Percentiles rank a stretch among this genome's conserved stretches.
Conservation (phyloP, 352 stramenopile species). For the Thalassiosira hispida region DNA sequence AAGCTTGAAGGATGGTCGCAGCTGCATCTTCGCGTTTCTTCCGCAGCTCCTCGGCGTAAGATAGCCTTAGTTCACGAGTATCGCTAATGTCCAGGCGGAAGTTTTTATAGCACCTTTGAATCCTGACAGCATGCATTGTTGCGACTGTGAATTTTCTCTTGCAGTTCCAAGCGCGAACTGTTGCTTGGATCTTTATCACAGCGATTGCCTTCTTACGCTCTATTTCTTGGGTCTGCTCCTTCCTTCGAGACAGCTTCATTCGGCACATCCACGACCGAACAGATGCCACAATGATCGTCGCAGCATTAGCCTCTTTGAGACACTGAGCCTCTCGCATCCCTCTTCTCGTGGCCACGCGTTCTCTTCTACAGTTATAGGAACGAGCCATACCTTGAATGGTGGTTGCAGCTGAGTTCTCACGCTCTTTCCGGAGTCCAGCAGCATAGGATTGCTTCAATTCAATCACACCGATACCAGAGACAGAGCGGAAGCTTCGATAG, state of each 20-base stretch:
- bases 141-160: background rate
- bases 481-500: background rate
- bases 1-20: background rate
- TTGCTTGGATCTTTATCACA: background rate
- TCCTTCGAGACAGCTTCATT: background rate
- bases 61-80: background rate
- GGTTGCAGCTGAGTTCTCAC: background rate
- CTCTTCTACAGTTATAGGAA: background rate
- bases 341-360: background rate
- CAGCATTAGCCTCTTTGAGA: background rate
- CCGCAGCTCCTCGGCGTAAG: background rate
- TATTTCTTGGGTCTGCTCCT: background rate
- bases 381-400: background rate
- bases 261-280: conserved; percentile 8
- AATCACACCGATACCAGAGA: background rate
- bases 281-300: conserved; percentile 2
- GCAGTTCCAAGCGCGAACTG: background rate
- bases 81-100: background rate
- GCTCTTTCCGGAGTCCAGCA: background rate
- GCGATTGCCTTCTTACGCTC: background rate
- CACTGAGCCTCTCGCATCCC: background rate
- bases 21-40: background rate
- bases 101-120: background rate
- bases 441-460: background rate
- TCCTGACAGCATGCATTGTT: background rate